Evolutionary conservation across 2,329 filamentous ascomycete species (phyloP), one percentile per base, ranked within the genome.

Genomic region (Colletotrichum echinochloae): DNA sequence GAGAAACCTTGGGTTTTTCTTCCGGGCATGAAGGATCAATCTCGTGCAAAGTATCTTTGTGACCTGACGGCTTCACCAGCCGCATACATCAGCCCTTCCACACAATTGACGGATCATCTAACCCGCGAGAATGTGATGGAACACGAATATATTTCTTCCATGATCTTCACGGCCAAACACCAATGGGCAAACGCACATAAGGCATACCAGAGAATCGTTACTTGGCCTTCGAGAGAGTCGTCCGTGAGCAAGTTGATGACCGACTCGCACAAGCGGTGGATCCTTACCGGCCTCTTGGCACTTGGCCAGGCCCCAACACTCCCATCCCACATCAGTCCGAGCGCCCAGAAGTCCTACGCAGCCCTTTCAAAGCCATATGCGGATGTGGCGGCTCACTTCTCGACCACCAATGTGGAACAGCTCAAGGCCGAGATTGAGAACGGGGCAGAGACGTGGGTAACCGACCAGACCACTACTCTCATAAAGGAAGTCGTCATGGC

Each of bases 211-310:
- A 85, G 88, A 69, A 87, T 89, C 52, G 83, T 97, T 44, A 88
- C 90, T 3, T 90, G 91, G 67, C 93, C 94, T 0, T 84, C 86
- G 0, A 85, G 83, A 61, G 90, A 90, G 26, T 83, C 85, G 39
- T 86, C 89, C 44, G 85, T 89, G 16, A 95, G 91, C 79, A 91
- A 90, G 78, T 86, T 97, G 60, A 96, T 96, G 92, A 85, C 92
- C 5, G 94, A 97, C 74, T 93, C 94, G 7, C 95, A 97, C 84
- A 97, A 95, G 82, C 97, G 95, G 80, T 98, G 94, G 92, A 78
- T 97, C 11, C 83, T 99, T 20, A 87, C 94, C 12, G 89, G 90
- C 63, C 85, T 98, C 65, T 83, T 99, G 23, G 85, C 88, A 8
- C 83, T 90, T 63, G 95, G 94, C 74, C 88, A 85, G 75, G 83